phyloP scores from a whole-genome alignment of 257 asterid genomes.

The Cordia subcordata region DNA sequence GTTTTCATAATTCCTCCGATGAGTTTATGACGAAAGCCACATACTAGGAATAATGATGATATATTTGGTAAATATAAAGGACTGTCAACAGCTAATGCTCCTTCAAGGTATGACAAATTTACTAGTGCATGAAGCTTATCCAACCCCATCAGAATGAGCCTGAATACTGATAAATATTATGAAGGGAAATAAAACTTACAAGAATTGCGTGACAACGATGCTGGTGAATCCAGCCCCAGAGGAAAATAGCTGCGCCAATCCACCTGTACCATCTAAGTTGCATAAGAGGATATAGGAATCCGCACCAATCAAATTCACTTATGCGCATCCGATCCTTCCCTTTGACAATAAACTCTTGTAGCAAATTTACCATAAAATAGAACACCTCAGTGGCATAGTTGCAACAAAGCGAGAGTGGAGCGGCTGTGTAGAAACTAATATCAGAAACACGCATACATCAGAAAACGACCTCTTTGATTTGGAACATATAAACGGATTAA shows the following conservation, averaged over 20 bases:
- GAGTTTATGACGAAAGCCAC: too few relatives aligned
- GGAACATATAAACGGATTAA: too few relatives aligned
- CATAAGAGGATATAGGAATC: slow-evolving; percentile 49
- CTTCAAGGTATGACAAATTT: too few relatives aligned
- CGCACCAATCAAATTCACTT: slow-evolving; percentile 41
- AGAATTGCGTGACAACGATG: slow-evolving; percentile 70
- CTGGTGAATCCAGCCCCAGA: slow-evolving; percentile 88
- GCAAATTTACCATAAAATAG: slow-evolving; percentile 30
- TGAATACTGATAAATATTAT: background rate
- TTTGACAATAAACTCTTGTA: slow-evolving; percentile 50
- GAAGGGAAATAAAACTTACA: slow-evolving; percentile 33
- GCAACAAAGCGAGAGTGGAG: slow-evolving; percentile 86
- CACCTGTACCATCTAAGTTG: slow-evolving; percentile 67
- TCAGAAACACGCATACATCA: slow-evolving; percentile 25
- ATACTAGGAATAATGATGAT: too few relatives aligned
- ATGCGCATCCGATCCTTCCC: slow-evolving; percentile 59
- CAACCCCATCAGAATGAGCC: slow-evolving; percentile 1
- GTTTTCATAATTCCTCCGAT: too few relatives aligned
- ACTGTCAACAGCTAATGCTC: too few relatives aligned
- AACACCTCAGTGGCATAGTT: slow-evolving; percentile 47
- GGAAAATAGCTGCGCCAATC: slow-evolving; percentile 68
- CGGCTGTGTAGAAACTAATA: slow-evolving; percentile 73
- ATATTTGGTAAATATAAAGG: too few relatives aligned
- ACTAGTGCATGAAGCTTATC: too few relatives aligned
- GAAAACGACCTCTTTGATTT: slow-evolving; percentile 4